Conservation (phyloP, 805 yeast genomes). For the Citeromyces matritensis region DNA sequence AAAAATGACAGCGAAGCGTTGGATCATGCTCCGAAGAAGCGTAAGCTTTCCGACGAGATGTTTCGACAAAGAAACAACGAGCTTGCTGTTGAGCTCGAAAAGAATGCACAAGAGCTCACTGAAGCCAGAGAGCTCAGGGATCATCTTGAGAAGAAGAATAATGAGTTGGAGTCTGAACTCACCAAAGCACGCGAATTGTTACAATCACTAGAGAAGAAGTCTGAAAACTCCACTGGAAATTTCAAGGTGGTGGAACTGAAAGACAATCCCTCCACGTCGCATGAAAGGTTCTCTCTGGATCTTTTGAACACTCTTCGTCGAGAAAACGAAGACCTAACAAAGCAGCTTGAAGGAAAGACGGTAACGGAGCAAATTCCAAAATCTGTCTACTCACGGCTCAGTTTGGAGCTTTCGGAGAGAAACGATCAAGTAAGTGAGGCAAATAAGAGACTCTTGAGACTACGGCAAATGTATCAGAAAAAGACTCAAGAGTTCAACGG, state of each 20-base stretch:
- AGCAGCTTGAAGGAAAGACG: constrained; percentile 12
- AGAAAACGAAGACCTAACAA: constrained; percentile 45
- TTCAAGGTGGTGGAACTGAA: constrained; percentile 45
- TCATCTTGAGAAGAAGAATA: background rate
- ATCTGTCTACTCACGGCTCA: constrained; percentile 47
- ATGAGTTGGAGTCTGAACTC: background rate
- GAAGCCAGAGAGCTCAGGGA: background rate
- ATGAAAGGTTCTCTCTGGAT: constrained; percentile 43
- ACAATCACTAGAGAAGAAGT: background rate
- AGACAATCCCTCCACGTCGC: constrained; percentile 46
- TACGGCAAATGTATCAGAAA: constrained; percentile 40
- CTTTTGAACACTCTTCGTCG: constrained; percentile 31
- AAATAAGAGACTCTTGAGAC: constrained; percentile 35
- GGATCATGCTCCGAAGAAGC: background rate
- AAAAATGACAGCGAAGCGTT: constrained; percentile 1
- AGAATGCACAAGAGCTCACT: background rate
- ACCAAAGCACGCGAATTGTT: background rate
- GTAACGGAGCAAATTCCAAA: too few species aligned
- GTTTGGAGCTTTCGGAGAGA: constrained; percentile 31
- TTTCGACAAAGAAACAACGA: constrained; percentile 1
- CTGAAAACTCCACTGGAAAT: constrained; percentile 12
- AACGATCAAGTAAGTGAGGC: constrained; percentile 31
- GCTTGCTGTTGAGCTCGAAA: background rate
- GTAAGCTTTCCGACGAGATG: background rate
- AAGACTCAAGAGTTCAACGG: constrained; percentile 63